Percentiles rank a stretch among this genome's conserved stretches.
Evolutionary conservation across 495 filamentous ascomycete species (phyloP).

Genomic region (Durotheca rogersii): DNA sequence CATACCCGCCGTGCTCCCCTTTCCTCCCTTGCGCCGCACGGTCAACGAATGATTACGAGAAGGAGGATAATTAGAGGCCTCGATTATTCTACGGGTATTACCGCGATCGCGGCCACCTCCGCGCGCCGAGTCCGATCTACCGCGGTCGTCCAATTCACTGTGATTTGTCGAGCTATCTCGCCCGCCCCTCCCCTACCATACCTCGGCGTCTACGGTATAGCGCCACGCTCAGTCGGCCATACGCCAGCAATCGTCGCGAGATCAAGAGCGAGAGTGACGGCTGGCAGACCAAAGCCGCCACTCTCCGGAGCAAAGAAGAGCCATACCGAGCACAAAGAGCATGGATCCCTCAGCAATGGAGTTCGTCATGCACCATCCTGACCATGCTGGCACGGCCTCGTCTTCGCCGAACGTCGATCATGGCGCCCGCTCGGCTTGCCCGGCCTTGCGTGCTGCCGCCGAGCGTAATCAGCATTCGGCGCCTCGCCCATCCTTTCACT

Average conservation of each 20-base stretch:
- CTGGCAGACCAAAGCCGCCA: conserved; percentile 15
- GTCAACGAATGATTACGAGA: neutral
- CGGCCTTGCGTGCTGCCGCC: conserved; percentile 24
- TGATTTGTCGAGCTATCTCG: neutral
- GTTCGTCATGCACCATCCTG: conserved; percentile 21
- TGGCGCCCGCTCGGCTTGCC: conserved; percentile 28
- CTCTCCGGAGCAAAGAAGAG: conserved; percentile 10
- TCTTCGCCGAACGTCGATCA: conserved; percentile 17
- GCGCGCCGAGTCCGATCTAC: conserved; percentile 6
- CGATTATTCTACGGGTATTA: neutral
- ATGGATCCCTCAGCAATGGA: conserved; percentile 35
- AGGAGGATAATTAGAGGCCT: neutral
- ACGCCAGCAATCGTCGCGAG: neutral
- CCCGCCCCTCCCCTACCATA: neutral
- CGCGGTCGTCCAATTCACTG: neutral
- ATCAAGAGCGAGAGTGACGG: conserved; percentile 24
- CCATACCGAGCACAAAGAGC: too few relatives aligned
- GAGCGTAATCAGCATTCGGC: conserved; percentile 24
- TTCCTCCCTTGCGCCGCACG: neutral
- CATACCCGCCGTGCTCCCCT: neutral
- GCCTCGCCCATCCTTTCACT: conserved; percentile 13
- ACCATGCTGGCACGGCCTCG: conserved; percentile 12
- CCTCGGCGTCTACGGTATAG: neutral
- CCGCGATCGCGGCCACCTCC: neutral
- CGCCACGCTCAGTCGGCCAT: neutral